Conservation (phyloP, 1,284 basidiomycete genomes). For the Ustilago loliicola region DNA sequence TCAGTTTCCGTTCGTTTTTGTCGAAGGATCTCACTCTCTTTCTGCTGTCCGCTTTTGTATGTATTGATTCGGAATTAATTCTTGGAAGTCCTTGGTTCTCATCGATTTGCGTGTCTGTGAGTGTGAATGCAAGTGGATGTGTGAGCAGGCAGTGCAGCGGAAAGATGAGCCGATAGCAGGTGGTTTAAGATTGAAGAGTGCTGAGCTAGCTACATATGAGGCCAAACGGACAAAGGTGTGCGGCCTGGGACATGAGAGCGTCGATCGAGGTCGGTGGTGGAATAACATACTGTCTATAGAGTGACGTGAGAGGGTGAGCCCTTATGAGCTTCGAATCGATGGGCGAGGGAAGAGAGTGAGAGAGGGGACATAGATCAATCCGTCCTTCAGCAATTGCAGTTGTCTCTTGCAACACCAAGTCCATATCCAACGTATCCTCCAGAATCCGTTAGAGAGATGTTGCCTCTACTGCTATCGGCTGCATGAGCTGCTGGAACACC, state of each 20-base stretch:
- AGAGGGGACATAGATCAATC: not conserved
- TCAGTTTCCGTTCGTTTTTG: slow-evolving; percentile 1
- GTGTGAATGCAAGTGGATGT: too few species aligned
- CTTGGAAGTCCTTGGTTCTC: too few species aligned
- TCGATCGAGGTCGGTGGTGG: too few species aligned
- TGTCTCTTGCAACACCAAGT: slow-evolving; percentile 50
- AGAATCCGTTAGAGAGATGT: slow-evolving; percentile 55
- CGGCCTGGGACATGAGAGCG: not conserved
- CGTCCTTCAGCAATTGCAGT: slow-evolving; percentile 55
- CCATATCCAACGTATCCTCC: slow-evolving; percentile 56
- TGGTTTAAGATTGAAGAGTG: not conserved
- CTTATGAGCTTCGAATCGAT: not conserved
- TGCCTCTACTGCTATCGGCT: slow-evolving; percentile 56
- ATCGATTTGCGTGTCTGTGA: too few species aligned
- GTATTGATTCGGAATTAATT: not conserved
- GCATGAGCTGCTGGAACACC: slow-evolving; percentile 63
- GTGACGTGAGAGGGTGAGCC: not conserved
- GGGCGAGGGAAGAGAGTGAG: not conserved
- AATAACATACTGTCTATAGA: not conserved
- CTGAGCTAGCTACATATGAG: slow-evolving; percentile 7
- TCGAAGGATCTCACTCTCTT: slow-evolving; percentile 2
- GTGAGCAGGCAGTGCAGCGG: not conserved
- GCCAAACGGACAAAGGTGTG: not conserved
- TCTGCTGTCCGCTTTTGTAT: not conserved
- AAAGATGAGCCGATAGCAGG: not conserved